Base-by-base conservation (phyloP, 2,329 filamentous ascomycete genomes). In the Aschersonia sp. region DNA sequence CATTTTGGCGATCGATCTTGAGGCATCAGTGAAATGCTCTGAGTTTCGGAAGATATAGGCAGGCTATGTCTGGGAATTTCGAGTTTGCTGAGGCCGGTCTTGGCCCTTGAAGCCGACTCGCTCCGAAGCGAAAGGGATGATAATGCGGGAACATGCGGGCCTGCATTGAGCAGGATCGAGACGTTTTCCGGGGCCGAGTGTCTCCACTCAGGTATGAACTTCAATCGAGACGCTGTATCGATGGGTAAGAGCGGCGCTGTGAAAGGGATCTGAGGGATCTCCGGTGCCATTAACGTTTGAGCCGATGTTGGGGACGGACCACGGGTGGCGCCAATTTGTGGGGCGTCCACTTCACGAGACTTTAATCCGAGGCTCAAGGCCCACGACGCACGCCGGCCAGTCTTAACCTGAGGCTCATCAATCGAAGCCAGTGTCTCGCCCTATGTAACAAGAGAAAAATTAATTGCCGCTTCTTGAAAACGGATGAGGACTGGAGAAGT, bases 311-410 rank as follows among this genome's bases (percentile, higher is more conserved):
- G 30, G 30, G 52, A 49, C 51, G 51, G 45, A 50, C 49, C 35
- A 51, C 53, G 53, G 10, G 32, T 40, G 42, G 43, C 30, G 35
- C n/a, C 32, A 10, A 29, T 43, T 46, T 52, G 58, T 51, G 55
- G 41, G 47, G 51, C 51, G 41, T 50, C 42, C 46, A 52, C 54
- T 46, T 56, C 57, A 49, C 55, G 56, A 47, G 64, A 59, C 53
- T 59, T 63, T 45, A 58, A 49, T 52, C 64, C 57, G 53, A 66
- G 53, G 50, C 59, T 58, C 57, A 71, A 51, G 45, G 64, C 65
- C 70, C 69, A 73, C 30, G 70, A 72, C 45, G 62, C 59, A 47
- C 68, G 67, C 47, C 67, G 64, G 51, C 68, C 65, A 53, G 56
- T 50, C 60, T 67, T 64, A 54, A 53, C 53, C 53, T 61, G 61